A percentile compares a stretch with the other conserved stretches of the same genome.
Evolutionary conservation across 805 yeast genomes (phyloP).

Genomic region (Cyberlindnera japonica): DNA sequence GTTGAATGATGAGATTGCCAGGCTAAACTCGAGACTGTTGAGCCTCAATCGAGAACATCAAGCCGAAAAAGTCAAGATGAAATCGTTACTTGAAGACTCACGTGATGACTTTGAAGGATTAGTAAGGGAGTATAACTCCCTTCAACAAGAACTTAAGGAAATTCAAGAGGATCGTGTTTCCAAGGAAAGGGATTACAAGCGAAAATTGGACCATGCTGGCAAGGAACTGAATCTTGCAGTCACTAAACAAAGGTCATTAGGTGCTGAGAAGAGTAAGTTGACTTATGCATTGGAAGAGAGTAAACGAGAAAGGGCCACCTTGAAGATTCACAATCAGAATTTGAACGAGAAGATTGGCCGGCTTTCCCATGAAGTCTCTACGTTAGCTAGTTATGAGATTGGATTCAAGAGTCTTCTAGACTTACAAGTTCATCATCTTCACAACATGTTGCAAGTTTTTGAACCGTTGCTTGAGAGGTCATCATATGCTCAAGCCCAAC

Average conservation of each 20-base stretch:
- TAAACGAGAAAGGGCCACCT: conserved; percentile 34
- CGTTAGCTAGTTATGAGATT: conserved; percentile 33
- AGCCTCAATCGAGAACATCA: conserved; percentile 15
- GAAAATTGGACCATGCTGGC: conserved; percentile 32
- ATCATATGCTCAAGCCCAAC: conserved; percentile 56
- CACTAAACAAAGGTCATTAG: conserved; percentile 40
- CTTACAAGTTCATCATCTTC: conserved; percentile 43
- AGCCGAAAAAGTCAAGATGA: conserved; percentile 11
- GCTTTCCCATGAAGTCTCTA: conserved; percentile 25
- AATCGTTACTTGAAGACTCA: conserved; percentile 11
- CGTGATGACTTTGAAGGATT: conserved; percentile 21
- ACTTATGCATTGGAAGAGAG: conserved; percentile 38
- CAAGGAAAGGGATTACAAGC: conserved; percentile 33
- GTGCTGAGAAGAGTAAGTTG: conserved; percentile 43
- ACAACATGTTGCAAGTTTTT: conserved; percentile 47
- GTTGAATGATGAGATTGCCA: conserved; percentile 17
- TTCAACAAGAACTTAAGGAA: conserved; percentile 24
- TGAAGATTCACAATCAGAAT: conserved; percentile 35
- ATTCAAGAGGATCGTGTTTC: conserved; percentile 18
- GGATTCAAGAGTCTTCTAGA: conserved; percentile 41
- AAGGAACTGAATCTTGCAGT: conserved; percentile 38
- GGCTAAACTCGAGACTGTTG: conserved; percentile 13
- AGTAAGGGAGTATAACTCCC: conserved; percentile 24
- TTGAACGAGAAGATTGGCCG: conserved; percentile 37
- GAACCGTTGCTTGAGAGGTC: conserved; percentile 53